A percentile compares a stretch with the other conserved stretches of the same genome.
Conservation (phyloP, 306 rosid species). For the Corylus avellana region DNA sequence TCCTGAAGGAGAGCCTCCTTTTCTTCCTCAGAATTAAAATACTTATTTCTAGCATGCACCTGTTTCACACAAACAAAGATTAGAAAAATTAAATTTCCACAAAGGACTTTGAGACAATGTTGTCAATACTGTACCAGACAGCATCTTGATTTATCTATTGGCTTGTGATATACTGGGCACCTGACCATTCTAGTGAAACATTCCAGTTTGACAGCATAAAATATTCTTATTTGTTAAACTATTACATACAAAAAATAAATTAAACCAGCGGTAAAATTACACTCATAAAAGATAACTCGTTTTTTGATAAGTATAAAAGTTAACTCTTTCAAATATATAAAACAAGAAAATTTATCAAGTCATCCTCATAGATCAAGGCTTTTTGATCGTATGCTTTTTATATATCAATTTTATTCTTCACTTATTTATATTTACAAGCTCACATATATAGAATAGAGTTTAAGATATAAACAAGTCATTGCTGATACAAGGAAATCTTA, state of each 20-base stretch:
- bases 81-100: conserved; percentile 8
- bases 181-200: background rate
- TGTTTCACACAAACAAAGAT: conserved; percentile 32
- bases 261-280: background rate
- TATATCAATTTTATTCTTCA: background rate
- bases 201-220: background rate
- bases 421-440: background rate
- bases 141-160: background rate
- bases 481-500: background rate
- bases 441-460: background rate
- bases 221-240: background rate
- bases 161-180: background rate
- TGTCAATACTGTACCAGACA: background rate
- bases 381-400: background rate
- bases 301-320: background rate
- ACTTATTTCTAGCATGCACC: conserved; percentile 98
- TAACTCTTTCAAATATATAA: background rate
- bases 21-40: conserved; percentile 80
- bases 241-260: background rate
- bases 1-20: conserved; percentile 72
- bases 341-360: background rate
- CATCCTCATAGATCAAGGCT: background rate
- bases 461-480: background rate
- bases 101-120: background rate
- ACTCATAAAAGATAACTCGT: background rate